These are phyloP conservation scores for Pichia manshurica DNA, from an alignment of 805 yeast genomes.

Conservation along the genomic window DNA sequence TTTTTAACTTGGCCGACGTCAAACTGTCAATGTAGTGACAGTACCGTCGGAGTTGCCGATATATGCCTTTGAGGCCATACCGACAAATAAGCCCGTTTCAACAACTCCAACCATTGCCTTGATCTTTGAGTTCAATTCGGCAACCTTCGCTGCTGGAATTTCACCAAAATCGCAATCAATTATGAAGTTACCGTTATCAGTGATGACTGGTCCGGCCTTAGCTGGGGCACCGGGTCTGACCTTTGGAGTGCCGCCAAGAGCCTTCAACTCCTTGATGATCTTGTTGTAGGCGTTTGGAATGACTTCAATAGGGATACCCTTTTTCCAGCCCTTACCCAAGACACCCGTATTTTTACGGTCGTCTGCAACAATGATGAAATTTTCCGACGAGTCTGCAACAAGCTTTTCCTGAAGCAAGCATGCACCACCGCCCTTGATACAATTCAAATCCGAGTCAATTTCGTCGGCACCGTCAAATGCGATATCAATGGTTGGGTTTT, in stretches of 20 bases:
- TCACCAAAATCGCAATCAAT: conserved; percentile 91
- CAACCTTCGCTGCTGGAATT: conserved; percentile 44
- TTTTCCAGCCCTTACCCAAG: conserved; percentile 77
- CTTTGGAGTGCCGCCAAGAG: conserved; percentile 59
- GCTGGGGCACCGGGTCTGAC: conserved; percentile 84
- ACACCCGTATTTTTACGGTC: conserved; percentile 70
- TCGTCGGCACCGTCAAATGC: conserved; percentile 99
- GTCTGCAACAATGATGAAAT: conserved; percentile 87
- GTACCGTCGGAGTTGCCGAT: conserved; percentile 82
- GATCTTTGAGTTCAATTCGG: conserved; percentile 54
- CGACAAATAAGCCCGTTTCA: conserved; percentile 86
- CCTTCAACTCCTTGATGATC: conserved; percentile 56
- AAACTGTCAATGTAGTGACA: conserved; percentile 33
- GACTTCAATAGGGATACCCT: conserved; percentile 94
- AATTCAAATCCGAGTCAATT: conserved; percentile 71
- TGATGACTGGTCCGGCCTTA: conserved; percentile 95
- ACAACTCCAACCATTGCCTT: conserved; percentile 86
- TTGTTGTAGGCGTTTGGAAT: conserved; percentile 84
- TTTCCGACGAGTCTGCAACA: conserved; percentile 73
- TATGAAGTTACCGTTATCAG: conserved; percentile 91
- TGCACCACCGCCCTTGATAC: conserved; percentile 99
- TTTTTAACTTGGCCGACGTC: too few species aligned
- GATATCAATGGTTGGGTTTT: conserved; percentile 74
- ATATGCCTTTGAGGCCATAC: conserved; percentile 72
- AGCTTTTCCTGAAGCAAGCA: conserved; percentile 94